Conservation (phyloP, 768 basidiomycete species). For the Pleurotus pulmonarius region DNA sequence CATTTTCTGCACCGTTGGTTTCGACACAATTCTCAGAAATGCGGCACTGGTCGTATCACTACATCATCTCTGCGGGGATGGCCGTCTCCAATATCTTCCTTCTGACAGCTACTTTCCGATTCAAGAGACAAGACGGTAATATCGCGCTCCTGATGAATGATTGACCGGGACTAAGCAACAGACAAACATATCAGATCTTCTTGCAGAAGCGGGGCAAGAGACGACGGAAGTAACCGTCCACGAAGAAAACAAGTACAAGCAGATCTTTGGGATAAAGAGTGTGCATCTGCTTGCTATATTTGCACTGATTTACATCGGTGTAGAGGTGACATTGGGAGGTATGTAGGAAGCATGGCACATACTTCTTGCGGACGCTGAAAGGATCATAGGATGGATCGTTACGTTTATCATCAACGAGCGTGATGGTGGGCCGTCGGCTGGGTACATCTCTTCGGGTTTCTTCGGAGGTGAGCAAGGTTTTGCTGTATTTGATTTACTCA, state of each 20-base stretch:
- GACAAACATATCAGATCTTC: constrained; percentile 11
- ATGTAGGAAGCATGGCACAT: neutral
- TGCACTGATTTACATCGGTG: constrained; percentile 44
- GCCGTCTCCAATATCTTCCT: constrained; percentile 33
- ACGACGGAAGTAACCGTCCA: constrained; percentile 15
- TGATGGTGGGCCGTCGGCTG: constrained; percentile 41
- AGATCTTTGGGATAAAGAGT: constrained; percentile 37
- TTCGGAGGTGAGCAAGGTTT: constrained; percentile 15
- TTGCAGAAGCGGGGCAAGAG: constrained; percentile 22
- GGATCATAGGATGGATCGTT: constrained; percentile 46
- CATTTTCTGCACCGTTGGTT: constrained; percentile 53
- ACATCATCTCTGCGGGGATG: constrained; percentile 51
- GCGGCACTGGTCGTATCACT: constrained; percentile 59
- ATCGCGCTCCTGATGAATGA: neutral
- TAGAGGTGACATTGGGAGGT: constrained; percentile 50
- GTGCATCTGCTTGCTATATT: constrained; percentile 47
- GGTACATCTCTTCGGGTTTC: constrained; percentile 40
- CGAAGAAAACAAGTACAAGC: constrained; percentile 34
- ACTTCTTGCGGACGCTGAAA: too few species aligned
- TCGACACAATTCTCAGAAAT: constrained; percentile 60
- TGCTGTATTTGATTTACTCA: neutral
- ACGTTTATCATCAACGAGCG: constrained; percentile 44
- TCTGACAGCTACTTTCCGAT: constrained; percentile 21
- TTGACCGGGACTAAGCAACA: neutral
- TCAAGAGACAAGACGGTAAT: constrained; percentile 25